Evolutionary conservation across 2,329 filamentous ascomycete species (phyloP), one percentile per base, ranked within the genome.

Genomic region (Ceratocystis diversiconidia): DNA sequence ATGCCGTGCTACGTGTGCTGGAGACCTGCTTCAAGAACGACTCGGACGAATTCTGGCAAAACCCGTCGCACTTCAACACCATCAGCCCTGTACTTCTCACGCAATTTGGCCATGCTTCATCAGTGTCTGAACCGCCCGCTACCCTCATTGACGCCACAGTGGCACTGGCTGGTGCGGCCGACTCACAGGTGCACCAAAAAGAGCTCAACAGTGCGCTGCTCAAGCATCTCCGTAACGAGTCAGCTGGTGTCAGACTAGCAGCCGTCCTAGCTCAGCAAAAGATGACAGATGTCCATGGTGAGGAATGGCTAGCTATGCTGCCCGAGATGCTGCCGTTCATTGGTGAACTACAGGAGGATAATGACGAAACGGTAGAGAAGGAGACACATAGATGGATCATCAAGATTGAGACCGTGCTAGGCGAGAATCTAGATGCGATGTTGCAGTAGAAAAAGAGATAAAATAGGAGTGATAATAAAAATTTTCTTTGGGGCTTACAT

Each of bases 301-400:
- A 97, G 74, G 94, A 99, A 73, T 99, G 94, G 94, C 77, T 99
- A 67, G 83, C 86, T 1, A 82, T 95, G 78, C 75, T 97, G 73
- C 90, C 92, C 0, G 94, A 99, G 81, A 97, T 96, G 88, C 77
- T 99, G 73, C 92, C 95, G 22, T 90, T 92, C 69, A 96, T 99
- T 71, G 95, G 90, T 72, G 94, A 99, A 78, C 75, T 96, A 72
- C 88, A 96, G 77, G 94, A 99, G 73, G 94, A 99, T 73, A 94
- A 97, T 70, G 92, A 97, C 72, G 94, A 97, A 77, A 81, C 82
- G 32, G 92, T 99, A 28, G 94, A 99, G 78, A 80, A 85, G 72
- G 92, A 96, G 78, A 92, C 91, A 46, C 83, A 92, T 73, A 81
- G 85, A 71, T 96, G 94, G 92, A 94, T 97, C 71, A 83, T 87